Evolutionary conservation across 2,329 filamentous ascomycete genomes (phyloP), one percentile per base, ranked within the genome.

Genomic region (Alternaria novae-zelandiae): DNA sequence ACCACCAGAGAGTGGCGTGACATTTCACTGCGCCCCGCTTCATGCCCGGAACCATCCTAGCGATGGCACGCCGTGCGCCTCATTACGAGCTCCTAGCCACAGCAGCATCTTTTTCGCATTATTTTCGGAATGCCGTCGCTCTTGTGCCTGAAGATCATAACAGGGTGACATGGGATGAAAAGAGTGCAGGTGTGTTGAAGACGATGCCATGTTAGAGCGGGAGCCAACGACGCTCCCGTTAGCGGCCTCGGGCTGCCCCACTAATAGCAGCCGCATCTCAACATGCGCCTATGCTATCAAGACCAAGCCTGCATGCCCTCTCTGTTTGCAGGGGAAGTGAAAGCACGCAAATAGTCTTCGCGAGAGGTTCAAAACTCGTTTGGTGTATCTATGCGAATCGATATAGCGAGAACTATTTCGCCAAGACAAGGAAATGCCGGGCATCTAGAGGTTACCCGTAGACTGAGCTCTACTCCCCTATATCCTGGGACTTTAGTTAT

Each of bases 1-100:
- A 70, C 76, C 76, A 78, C 74, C 65, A 59, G 57, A 54, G 44
- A 61, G 74, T 78, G 76, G 76, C 74, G 75, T 78, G 76, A 78
- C 63, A 72, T 74, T 71, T 68, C 45, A 51, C 59, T 54, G 47
- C 28, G 60, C 17, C 59, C 66, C 68, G 61, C 59, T 44, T 61
- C 59, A 44, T 62, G 61, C 32, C 65, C 59, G 60, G 49, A 57
- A 58, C 45, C 60, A 45, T 58, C 61, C 54, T 56, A 49, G 62
- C 46, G 21, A 57, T 30, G 55, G 51, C 51, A 49, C 44, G 28
- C 46, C 41, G 26, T 41, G 54, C 49, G 49, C 13, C 46, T 59
- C 20, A 23, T 32, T 46, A 20, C 23, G 9, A 51, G 20, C 11
- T 15, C 28, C 21, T 36, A 28, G 25, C 47, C 44, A 62, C 41